Percentiles rank a stretch among this genome's conserved stretches.
Conservation (phyloP, 2,329 filamentous ascomycete species). For the Aspergillus ruber region DNA sequence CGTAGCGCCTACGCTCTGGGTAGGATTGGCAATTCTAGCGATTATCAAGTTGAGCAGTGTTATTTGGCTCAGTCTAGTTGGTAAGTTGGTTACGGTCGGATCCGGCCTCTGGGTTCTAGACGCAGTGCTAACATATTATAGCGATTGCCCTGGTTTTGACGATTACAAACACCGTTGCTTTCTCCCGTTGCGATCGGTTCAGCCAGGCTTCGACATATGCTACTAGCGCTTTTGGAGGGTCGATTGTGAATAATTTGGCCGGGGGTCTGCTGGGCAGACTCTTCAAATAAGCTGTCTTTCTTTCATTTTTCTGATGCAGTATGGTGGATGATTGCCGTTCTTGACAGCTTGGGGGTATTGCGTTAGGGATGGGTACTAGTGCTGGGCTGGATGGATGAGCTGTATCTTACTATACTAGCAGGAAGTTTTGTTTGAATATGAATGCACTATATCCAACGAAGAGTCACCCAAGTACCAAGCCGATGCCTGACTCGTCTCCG, state of each 20-base stretch:
- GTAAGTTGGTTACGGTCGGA: conserved; percentile 27
- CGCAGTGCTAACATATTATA: conserved; percentile 12
- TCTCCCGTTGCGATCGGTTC: conserved; percentile 47
- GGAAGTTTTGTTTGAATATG: neutral
- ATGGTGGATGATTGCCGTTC: neutral
- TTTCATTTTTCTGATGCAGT: neutral
- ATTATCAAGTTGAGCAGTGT: conserved; percentile 41
- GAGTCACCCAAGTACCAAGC: too few relatives aligned
- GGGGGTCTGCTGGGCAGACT: conserved; percentile 50
- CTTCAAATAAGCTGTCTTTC: conserved; percentile 40
- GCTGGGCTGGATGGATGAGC: neutral
- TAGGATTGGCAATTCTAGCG: conserved; percentile 43
- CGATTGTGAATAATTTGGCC: conserved; percentile 50
- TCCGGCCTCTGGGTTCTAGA: neutral
- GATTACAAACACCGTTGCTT: conserved; percentile 47
- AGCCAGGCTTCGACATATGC: conserved; percentile 55
- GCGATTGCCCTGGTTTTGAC: conserved; percentile 46
- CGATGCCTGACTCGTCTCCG: too few relatives aligned
- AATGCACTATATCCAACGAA: too few relatives aligned
- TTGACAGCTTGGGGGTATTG: neutral
- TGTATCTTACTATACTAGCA: neutral
- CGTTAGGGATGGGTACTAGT: neutral
- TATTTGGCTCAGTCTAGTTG: conserved; percentile 47
- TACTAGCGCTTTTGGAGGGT: conserved; percentile 49
- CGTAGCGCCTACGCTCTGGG: conserved; percentile 42